These are phyloP conservation scores for Larix sibirica DNA, from an alignment of 83 land plant genomes.

Conservation along the genomic window DNA sequence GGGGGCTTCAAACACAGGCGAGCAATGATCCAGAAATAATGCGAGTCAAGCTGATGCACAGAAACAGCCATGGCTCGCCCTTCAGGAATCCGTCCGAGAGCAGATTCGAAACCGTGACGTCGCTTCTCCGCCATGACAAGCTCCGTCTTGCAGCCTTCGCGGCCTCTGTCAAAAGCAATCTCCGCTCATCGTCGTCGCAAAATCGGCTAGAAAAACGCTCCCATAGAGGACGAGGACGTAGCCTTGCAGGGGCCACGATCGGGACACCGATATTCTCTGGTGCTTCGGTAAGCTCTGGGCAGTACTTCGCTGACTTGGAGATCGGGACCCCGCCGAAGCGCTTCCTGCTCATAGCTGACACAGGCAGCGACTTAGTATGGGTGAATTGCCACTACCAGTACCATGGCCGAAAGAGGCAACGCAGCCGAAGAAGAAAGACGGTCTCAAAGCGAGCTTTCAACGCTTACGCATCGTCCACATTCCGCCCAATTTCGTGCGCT, in stretches of 20 bases:
- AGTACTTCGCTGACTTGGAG: conserved; percentile 51
- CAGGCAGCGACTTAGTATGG: conserved; percentile 68
- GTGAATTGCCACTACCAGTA: conserved; percentile 35
- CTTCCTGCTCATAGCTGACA: conserved; percentile 48
- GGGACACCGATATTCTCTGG: conserved; percentile 23
- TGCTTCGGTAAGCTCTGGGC: conserved; percentile 36
- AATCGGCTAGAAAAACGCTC: no score
- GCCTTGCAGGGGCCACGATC: no score
- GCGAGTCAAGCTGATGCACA: conserved; percentile 7
- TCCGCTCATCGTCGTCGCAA: no score
- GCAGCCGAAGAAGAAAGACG: background rate
- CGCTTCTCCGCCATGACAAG: background rate
- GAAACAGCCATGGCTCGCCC: conserved; percentile 1
- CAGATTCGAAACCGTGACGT: background rate
- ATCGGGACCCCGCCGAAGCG: conserved; percentile 56
- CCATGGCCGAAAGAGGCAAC: background rate
- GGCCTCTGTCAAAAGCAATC: background rate
- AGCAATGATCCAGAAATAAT: background rate
- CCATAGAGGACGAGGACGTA: no score
- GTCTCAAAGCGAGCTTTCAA: conserved; percentile 4
- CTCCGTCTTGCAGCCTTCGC: background rate
- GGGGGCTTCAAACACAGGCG: background rate
- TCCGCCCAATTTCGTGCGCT: conserved; percentile 40
- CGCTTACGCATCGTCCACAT: conserved; percentile 31
- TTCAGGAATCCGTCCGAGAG: background rate